These are phyloP conservation scores for Mercurialis annua DNA, from an alignment of 345 rosid genomes.

Conservation along the genomic window DNA sequence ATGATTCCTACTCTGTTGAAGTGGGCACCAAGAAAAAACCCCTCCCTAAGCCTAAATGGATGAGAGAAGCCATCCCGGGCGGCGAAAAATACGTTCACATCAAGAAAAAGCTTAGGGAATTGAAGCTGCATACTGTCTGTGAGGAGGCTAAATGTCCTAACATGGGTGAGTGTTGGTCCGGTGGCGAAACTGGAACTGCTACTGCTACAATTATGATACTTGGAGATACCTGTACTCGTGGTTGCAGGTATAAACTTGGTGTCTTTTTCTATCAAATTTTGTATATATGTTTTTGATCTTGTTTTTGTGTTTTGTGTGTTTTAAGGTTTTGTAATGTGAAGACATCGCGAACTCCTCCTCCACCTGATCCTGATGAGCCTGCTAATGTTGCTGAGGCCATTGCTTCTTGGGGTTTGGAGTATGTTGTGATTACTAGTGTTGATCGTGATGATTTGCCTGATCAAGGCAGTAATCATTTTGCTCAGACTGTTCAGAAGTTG, in stretches of 20 bases:
- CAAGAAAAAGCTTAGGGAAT: slow-evolving; percentile 83
- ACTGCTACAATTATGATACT: slow-evolving; percentile 96
- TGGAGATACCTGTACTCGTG: slow-evolving; percentile 95
- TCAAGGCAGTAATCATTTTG: slow-evolving; percentile 84
- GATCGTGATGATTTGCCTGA: slow-evolving; percentile 87
- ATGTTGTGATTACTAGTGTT: slow-evolving; percentile 88
- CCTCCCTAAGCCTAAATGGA: slow-evolving; percentile 97
- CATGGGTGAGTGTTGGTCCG: slow-evolving; percentile 98
- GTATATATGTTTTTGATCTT: background rate
- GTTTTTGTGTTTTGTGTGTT: background rate
- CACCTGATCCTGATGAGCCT: slow-evolving; percentile 90
- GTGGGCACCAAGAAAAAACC: slow-evolving; percentile 96
- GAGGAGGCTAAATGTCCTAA: slow-evolving; percentile 98
- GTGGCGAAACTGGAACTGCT: slow-evolving; percentile 97
- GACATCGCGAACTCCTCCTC: slow-evolving; percentile 91
- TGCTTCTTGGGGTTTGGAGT: slow-evolving; percentile 95
- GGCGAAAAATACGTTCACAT: slow-evolving; percentile 97
- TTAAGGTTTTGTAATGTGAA: slow-evolving; percentile 89
- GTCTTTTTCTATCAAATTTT: background rate
- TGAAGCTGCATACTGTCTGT: slow-evolving; percentile 96
- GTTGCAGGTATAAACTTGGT: slow-evolving; percentile 58
- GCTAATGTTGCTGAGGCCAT: slow-evolving; percentile 89
- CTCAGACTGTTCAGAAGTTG: slow-evolving; percentile 68
- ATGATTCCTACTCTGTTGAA: slow-evolving; percentile 68
- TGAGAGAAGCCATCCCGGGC: slow-evolving; percentile 86